These are phyloP conservation scores for Lachancea nothofagi DNA, from an alignment of 805 yeast species.

Conservation along the genomic window DNA sequence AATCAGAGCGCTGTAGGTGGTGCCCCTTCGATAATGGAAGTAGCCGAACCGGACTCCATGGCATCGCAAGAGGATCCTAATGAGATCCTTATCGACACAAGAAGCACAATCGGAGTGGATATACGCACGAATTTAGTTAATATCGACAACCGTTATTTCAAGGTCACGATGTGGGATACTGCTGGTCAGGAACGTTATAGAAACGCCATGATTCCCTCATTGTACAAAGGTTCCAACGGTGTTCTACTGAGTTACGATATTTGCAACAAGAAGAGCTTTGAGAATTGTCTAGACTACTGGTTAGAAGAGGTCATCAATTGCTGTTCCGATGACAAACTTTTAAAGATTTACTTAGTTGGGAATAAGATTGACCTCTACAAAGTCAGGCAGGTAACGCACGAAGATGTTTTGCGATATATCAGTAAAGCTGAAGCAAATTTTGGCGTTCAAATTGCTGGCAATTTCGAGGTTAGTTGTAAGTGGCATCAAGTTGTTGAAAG, in stretches of 20 bases:
- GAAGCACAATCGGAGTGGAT: slow-evolving; percentile 44
- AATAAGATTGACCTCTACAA: slow-evolving; percentile 38
- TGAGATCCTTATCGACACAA: slow-evolving; percentile 33
- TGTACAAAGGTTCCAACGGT: slow-evolving; percentile 45
- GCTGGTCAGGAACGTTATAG: slow-evolving; percentile 48
- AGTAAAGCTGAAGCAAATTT: slow-evolving; percentile 29
- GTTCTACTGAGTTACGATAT: slow-evolving; percentile 42
- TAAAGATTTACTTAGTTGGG: slow-evolving; percentile 41
- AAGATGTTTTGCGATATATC: slow-evolving; percentile 35
- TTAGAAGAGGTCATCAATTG: slow-evolving; percentile 38
- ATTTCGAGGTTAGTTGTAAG: slow-evolving; percentile 45
- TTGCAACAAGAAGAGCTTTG: slow-evolving; percentile 35
- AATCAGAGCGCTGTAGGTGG: slow-evolving; percentile 8
- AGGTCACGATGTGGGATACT: slow-evolving; percentile 45
- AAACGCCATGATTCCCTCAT: slow-evolving; percentile 40
- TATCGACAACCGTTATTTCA: slow-evolving; percentile 40
- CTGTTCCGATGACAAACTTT: slow-evolving; percentile 25
- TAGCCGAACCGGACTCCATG: slow-evolving; percentile 6
- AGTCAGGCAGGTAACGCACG: slow-evolving; percentile 36
- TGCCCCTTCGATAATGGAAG: slow-evolving; percentile 9
- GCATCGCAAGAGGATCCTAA: slow-evolving; percentile 15
- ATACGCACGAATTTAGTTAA: slow-evolving; percentile 40
- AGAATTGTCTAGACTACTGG: slow-evolving; percentile 39
- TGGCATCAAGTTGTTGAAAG: slow-evolving; percentile 36
- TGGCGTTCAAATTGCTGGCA: slow-evolving; percentile 35